phyloP scores from a whole-genome alignment of 1,284 basidiomycete species.

The Salmacisia buchloeana region DNA sequence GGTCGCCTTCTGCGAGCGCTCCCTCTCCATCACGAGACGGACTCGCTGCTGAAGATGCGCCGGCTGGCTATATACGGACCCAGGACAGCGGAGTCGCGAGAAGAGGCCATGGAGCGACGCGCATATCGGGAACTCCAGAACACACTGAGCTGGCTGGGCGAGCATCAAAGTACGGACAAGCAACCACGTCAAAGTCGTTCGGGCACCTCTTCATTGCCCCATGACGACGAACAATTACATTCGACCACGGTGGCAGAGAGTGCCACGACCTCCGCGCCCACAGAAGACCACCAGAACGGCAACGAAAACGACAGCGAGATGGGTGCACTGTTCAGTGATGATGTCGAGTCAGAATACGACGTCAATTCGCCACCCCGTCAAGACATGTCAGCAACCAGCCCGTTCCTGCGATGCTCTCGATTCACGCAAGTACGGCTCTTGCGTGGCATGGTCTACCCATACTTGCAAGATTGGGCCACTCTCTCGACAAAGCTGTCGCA shows the following conservation, averaged over 20 bases:
- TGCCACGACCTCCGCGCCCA: background rate
- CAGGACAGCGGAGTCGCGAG: conserved; percentile 40
- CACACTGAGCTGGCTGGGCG: conserved; percentile 18
- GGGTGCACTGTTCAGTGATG: conserved; percentile 5
- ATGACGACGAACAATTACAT: too few species aligned
- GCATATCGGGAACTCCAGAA: conserved; percentile 32
- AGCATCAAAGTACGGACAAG: too few species aligned
- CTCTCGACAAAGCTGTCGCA: background rate
- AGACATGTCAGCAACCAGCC: background rate
- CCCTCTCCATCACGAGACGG: conserved; percentile 28
- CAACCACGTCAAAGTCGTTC: too few species aligned
- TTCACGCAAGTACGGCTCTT: background rate
- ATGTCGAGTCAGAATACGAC: conserved; percentile 5
- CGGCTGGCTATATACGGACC: conserved; percentile 44
- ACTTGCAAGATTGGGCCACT: background rate
- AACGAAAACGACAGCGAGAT: conserved; percentile 8
- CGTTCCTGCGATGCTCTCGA: background rate
- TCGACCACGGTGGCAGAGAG: too few species aligned
- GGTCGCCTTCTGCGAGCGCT: conserved; percentile 38
- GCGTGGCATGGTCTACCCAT: background rate
- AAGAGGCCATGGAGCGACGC: conserved; percentile 44
- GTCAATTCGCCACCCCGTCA: background rate
- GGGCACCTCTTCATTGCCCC: too few species aligned
- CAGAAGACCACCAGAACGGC: background rate
- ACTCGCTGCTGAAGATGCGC: conserved; percentile 32